phyloP scores from a whole-genome alignment of 305 asterid genomes.

The Caryopteris hybrid region DNA sequence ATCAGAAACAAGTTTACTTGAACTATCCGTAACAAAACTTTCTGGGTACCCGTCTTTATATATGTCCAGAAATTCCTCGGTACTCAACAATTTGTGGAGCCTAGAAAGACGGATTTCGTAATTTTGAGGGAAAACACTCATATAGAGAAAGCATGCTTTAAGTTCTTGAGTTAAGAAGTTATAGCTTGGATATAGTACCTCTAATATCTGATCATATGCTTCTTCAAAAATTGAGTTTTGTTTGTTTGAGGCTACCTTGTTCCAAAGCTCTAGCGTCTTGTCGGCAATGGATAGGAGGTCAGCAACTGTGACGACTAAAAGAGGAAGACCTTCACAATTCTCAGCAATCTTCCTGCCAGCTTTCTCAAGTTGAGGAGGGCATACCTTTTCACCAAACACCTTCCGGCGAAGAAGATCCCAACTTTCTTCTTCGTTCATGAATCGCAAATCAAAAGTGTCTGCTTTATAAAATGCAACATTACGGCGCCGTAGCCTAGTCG shows the following conservation, averaged over 20 bases:
- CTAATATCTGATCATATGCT: background rate
- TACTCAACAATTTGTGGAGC: constrained; percentile 14
- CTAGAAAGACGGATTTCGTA: background rate
- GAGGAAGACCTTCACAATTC: background rate
- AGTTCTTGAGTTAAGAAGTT: background rate
- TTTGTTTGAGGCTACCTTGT: background rate
- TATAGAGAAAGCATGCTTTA: background rate
- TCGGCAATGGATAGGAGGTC: background rate
- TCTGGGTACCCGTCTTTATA: no score
- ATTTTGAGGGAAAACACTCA: background rate
- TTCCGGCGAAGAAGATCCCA: background rate
- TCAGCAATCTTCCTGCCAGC: background rate
- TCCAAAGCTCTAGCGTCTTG: background rate
- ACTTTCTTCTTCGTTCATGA: background rate
- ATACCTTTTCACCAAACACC: background rate
- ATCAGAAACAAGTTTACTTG: background rate
- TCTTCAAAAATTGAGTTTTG: background rate
- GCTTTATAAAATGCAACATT: background rate
- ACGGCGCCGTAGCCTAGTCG: background rate
- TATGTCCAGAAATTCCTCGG: constrained; percentile 14
- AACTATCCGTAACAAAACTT: no score
- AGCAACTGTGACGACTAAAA: background rate
- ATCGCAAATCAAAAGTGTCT: background rate
- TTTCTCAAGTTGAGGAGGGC: background rate
- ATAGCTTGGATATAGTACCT: background rate